These are phyloP conservation scores for Calonectria naviculata DNA, from an alignment of 2,329 filamentous ascomycete species.

Conservation along the genomic window DNA sequence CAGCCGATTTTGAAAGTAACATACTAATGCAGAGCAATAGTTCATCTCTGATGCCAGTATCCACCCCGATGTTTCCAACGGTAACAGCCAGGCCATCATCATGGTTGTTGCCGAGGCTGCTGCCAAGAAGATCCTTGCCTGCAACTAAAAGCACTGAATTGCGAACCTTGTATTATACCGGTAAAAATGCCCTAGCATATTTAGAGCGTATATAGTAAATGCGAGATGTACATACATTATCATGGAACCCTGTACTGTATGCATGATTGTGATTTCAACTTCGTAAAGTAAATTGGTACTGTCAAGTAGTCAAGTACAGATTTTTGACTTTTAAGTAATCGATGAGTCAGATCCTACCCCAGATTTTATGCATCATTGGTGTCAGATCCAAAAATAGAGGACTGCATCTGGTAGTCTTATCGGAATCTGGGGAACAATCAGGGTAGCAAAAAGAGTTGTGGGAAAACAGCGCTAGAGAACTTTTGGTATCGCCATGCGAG, in stretches of 20 bases:
- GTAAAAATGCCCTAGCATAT: background rate
- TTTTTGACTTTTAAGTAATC: too few species aligned
- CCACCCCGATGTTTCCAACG: conserved; percentile 74
- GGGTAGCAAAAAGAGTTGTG: too few species aligned
- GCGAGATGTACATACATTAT: background rate
- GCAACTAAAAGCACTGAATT: background rate
- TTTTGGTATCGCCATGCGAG: too few species aligned
- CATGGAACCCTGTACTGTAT: background rate
- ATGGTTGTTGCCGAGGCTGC: conserved; percentile 73
- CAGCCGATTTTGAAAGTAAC: fast-evolving
- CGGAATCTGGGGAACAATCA: too few species aligned
- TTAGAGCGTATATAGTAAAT: background rate
- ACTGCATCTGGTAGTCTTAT: too few species aligned
- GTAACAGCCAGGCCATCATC: conserved; percentile 73
- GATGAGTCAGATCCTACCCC: too few species aligned
- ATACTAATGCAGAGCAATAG: background rate
- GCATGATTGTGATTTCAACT: background rate
- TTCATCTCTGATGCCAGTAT: conserved; percentile 75
- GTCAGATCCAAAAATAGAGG: too few species aligned
- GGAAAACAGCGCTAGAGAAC: too few species aligned
- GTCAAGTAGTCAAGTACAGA: too few species aligned
- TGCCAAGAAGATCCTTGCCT: conserved; percentile 26
- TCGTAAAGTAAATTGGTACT: too few species aligned
- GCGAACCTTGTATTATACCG: background rate
- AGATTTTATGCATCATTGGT: too few species aligned